phyloP scores from a whole-genome alignment of 768 basidiomycete species.

The Boletus speciosus region DNA sequence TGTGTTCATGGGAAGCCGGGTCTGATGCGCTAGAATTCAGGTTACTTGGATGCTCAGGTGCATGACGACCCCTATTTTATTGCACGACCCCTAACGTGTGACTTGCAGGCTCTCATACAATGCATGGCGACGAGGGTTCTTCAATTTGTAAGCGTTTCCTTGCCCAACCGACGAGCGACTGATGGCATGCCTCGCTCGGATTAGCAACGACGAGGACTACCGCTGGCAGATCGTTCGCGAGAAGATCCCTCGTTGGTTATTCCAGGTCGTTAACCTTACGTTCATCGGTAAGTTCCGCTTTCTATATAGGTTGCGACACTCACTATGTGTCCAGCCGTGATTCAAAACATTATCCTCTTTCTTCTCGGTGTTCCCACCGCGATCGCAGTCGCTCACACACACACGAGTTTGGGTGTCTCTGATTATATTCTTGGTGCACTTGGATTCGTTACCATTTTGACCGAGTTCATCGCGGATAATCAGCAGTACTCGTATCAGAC shows the following conservation, averaged over 20 bases:
- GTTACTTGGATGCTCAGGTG: slow-evolving; percentile 62
- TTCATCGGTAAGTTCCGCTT: slow-evolving; percentile 59
- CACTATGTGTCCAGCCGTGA: slow-evolving; percentile 44
- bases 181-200: not conserved
- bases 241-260: slow-evolving; percentile 50
- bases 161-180: not conserved
- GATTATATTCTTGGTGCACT: slow-evolving; percentile 62
- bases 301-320: not conserved
- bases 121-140: slow-evolving; percentile 79
- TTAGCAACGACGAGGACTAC: slow-evolving; percentile 84
- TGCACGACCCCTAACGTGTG: slow-evolving; percentile 18
- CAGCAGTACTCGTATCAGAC: slow-evolving; percentile 85
- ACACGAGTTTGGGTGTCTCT: slow-evolving; percentile 47
- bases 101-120: slow-evolving; percentile 67
- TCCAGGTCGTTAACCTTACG: slow-evolving; percentile 56
- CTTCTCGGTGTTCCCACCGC: slow-evolving; percentile 62
- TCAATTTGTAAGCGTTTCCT: slow-evolving; percentile 50
- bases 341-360: slow-evolving; percentile 80
- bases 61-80: not conserved
- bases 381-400: slow-evolving; percentile 51
- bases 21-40: slow-evolving; percentile 22
- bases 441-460: slow-evolving; percentile 53
- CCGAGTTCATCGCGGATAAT: slow-evolving; percentile 87
- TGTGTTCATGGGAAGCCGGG: not conserved
- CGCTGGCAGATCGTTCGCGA: slow-evolving; percentile 79